phyloP scores from a whole-genome alignment of 192 early-diverging fungal species.

The Coemansia sp. region DNA sequence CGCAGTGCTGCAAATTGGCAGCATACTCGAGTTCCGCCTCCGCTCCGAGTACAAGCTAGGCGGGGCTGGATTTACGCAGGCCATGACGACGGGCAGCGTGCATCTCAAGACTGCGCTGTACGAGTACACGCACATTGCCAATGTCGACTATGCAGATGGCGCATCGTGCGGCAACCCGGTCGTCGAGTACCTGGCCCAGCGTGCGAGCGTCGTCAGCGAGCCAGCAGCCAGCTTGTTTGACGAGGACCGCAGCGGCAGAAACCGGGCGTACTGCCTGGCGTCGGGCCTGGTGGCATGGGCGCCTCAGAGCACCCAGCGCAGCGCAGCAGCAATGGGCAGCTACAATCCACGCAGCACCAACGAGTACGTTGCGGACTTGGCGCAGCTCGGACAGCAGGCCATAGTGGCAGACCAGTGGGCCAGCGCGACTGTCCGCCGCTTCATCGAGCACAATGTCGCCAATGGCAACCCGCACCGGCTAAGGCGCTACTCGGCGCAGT shows the following conservation, averaged over 20 bases:
- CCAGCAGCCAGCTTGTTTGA: slow-evolving; percentile 73
- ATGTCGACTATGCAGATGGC: slow-evolving; percentile 68
- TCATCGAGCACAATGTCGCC: slow-evolving; percentile 86
- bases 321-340: slow-evolving; percentile 82
- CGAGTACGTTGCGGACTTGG: slow-evolving; percentile 84
- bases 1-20: slow-evolving; percentile 35
- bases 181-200: slow-evolving; percentile 74
- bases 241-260: slow-evolving; percentile 58
- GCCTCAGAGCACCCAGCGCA: slow-evolving; percentile 67
- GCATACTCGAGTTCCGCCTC: slow-evolving; percentile 75
- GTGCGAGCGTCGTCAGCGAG: slow-evolving; percentile 40
- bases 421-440: slow-evolving; percentile 81
- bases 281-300: background rate
- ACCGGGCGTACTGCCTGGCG: slow-evolving; percentile 9
- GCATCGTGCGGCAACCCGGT: slow-evolving; percentile 79
- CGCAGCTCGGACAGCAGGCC: slow-evolving; percentile 81
- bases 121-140: slow-evolving; percentile 70
- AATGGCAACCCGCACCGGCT: slow-evolving; percentile 84
- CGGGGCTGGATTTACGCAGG: slow-evolving; percentile 59
- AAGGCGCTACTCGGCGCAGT: slow-evolving; percentile 70
- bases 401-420: slow-evolving; percentile 88
- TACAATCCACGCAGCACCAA: slow-evolving; percentile 94
- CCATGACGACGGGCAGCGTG: slow-evolving; percentile 70
- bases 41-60: slow-evolving; percentile 68
- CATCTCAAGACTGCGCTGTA: slow-evolving; percentile 62